Conservation (phyloP, 768 basidiomycete species). For the Lepiota venenata region DNA sequence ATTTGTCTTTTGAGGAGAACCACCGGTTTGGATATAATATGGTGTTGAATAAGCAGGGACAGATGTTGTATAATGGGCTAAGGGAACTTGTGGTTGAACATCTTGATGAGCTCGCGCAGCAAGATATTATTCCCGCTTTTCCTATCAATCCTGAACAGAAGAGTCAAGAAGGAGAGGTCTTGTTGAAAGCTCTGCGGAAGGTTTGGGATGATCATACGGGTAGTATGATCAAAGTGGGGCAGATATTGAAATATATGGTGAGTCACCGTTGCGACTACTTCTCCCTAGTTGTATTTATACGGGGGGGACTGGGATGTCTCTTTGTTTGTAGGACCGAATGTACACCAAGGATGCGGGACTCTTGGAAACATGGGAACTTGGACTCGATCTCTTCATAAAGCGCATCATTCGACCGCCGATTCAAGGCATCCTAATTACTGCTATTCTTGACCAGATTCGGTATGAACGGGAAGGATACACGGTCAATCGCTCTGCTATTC, state of each 20-base stretch:
- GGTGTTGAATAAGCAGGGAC: slow-evolving; percentile 84
- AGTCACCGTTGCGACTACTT: slow-evolving; percentile 17
- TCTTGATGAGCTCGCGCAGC: slow-evolving; percentile 72
- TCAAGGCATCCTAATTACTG: slow-evolving; percentile 74
- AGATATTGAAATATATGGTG: slow-evolving; percentile 97
- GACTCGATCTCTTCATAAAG: slow-evolving; percentile 77
- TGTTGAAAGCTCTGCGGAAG: slow-evolving; percentile 76
- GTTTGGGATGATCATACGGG: slow-evolving; percentile 95
- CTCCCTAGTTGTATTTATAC: no score
- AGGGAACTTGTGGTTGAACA: slow-evolving; percentile 77
- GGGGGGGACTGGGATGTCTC: background rate
- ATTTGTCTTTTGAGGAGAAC: slow-evolving; percentile 76
- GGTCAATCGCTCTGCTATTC: slow-evolving; percentile 89
- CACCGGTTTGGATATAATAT: slow-evolving; percentile 94
- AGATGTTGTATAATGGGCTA: slow-evolving; percentile 84
- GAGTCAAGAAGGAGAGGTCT: slow-evolving; percentile 78
- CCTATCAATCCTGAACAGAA: slow-evolving; percentile 67
- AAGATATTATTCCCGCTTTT: slow-evolving; percentile 79
- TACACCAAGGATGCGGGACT: slow-evolving; percentile 74
- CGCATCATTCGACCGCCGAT: slow-evolving; percentile 81
- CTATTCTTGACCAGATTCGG: slow-evolving; percentile 84
- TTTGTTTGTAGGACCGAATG: slow-evolving; percentile 72
- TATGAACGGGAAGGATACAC: slow-evolving; percentile 89
- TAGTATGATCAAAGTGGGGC: slow-evolving; percentile 84
- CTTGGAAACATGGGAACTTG: slow-evolving; percentile 78